A percentile compares a stretch with the other conserved stretches of the same genome.
Conservation (phyloP, 139 green algal species). For the Edaphochlamys debaryana region DNA sequence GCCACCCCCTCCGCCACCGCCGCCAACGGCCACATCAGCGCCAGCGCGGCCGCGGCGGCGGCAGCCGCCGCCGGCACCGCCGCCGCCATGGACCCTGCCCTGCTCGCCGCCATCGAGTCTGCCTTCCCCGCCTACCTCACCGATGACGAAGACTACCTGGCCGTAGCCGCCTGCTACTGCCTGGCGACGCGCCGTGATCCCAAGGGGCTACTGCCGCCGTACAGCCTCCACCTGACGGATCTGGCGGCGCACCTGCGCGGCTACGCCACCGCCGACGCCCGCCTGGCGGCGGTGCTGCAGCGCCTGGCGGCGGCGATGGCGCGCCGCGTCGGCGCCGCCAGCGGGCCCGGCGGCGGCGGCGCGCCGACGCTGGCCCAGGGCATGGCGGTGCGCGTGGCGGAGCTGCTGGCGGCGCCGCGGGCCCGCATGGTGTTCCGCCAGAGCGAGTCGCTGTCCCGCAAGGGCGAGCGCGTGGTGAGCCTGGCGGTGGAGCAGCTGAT, state of each 20-base stretch:
- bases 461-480: constrained; percentile 15
- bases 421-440: background rate
- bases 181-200: constrained; percentile 18
- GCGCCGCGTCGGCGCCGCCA: background rate
- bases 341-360: background rate
- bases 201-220: background rate
- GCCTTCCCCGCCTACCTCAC: constrained; percentile 15
- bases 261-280: background rate
- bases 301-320: background rate
- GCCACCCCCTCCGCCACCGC: background rate
- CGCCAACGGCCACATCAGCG: background rate
- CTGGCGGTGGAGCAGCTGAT: constrained; percentile 27
- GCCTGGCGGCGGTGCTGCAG: constrained; percentile 29
- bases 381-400: background rate
- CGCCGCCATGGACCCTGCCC: background rate
- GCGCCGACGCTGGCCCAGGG: background rate
- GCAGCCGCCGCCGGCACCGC: background rate
- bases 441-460: constrained; percentile 21
- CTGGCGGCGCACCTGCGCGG: constrained; percentile 20
- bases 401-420: constrained; percentile 14
- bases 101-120: constrained; percentile 9
- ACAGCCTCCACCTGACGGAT: constrained; percentile 29
- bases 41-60: background rate
- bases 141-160: constrained; percentile 39
- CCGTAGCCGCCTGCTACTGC: constrained; percentile 15